Conservation (phyloP, 2,329 filamentous ascomycete species). For the Monosporascus sp. region DNA sequence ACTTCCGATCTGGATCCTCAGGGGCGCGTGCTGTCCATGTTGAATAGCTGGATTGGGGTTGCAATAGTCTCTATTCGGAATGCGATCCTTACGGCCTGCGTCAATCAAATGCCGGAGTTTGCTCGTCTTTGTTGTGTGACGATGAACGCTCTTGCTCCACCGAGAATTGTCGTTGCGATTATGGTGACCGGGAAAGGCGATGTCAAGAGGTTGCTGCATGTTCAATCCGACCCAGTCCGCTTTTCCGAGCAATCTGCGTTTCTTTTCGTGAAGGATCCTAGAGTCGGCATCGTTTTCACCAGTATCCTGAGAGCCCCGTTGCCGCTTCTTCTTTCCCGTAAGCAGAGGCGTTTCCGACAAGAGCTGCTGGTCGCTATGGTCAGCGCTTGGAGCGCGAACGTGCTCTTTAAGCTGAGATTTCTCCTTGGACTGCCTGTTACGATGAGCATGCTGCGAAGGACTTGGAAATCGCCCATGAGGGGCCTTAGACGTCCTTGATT, state of each 20-base stretch:
- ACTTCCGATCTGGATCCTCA: constrained; percentile 32
- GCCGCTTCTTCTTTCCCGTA: constrained; percentile 9
- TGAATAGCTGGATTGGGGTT: neutral
- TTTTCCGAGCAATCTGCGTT: constrained; percentile 24
- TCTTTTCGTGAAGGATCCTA: constrained; percentile 18
- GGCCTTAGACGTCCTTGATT: neutral
- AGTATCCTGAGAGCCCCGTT: neutral
- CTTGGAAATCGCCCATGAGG: constrained; percentile 11
- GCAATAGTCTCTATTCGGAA: neutral
- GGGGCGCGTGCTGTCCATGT: constrained; percentile 1
- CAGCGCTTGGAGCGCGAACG: constrained; percentile 1
- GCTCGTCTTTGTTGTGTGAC: constrained; percentile 3
- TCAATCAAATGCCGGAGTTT: constrained; percentile 3
- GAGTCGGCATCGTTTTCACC: constrained; percentile 3
- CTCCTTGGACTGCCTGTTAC: neutral
- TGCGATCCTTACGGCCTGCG: neutral
- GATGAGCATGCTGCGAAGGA: neutral
- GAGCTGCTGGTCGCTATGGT: constrained; percentile 1
- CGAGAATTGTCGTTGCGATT: constrained; percentile 13
- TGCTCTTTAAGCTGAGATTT: no score
- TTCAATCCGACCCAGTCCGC: constrained; percentile 30
- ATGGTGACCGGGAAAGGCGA: constrained; percentile 21
- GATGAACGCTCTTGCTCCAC: constrained; percentile 15
- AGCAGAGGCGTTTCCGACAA: constrained; percentile 1
- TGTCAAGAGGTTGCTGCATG: constrained; percentile 28